Evolutionary conservation across 352 stramenopile species (phyloP).

Genomic region (Phytophthora hybrid): DNA sequence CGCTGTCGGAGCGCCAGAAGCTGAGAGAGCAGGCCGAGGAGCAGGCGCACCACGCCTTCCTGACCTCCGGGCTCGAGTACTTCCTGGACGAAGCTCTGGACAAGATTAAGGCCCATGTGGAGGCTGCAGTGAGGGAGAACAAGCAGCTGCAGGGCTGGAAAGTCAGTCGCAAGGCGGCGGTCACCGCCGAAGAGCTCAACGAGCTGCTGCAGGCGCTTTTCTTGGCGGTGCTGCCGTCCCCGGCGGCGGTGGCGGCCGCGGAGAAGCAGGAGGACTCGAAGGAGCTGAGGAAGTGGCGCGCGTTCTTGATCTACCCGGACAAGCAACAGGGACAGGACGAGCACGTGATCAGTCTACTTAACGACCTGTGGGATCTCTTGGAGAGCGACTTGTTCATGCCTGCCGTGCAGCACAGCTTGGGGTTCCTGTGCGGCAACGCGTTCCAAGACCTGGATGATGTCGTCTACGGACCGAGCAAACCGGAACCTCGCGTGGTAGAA

Average conservation of each 20-base stretch:
- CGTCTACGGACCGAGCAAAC: constrained; percentile 58
- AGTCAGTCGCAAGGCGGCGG: constrained; percentile 73
- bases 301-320: constrained; percentile 81
- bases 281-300: constrained; percentile 61
- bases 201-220: constrained; percentile 78
- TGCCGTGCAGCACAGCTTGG: constrained; percentile 74
- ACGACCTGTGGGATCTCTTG: constrained; percentile 85
- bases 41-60: constrained; percentile 71
- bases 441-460: constrained; percentile 86
- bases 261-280: constrained; percentile 37
- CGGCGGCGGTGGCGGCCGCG: constrained; percentile 27
- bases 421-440: constrained; percentile 79
- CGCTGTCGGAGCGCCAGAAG: constrained; percentile 20
- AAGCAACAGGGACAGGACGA: constrained; percentile 75
- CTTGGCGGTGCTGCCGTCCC: constrained; percentile 58
- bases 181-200: constrained; percentile 77
- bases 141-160: constrained; percentile 73
- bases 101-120: constrained; percentile 71
- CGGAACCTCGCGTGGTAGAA: constrained; percentile 37
- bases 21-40: constrained; percentile 44
- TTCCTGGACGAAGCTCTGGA: constrained; percentile 74
- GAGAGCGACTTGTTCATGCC: constrained; percentile 82
- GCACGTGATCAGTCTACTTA: constrained; percentile 80
- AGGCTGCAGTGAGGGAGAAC: constrained; percentile 58
- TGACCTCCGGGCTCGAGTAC: constrained; percentile 82